phyloP scores from a whole-genome alignment of 75 land plant species.

The Isoetes taiwanensis region DNA sequence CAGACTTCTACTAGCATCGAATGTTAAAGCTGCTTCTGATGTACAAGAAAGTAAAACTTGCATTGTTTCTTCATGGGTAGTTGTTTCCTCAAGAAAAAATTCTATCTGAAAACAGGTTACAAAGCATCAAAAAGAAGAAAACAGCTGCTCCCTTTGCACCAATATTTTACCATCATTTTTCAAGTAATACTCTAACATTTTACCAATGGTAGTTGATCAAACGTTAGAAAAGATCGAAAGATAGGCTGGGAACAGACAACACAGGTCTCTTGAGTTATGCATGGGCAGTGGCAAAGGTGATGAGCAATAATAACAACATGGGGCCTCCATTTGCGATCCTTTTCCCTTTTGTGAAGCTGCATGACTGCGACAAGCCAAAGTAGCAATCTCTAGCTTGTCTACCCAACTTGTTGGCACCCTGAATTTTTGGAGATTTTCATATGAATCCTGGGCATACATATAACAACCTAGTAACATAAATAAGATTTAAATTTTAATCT shows the following conservation, averaged over 20 bases:
- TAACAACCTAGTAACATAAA: no score
- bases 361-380: conserved; percentile 18
- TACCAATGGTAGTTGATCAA: conserved; percentile 31
- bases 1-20: conserved; percentile 8
- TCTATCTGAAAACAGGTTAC: conserved; percentile 25
- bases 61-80: conserved; percentile 20
- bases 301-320: conserved; percentile 21
- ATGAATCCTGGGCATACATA: conserved; percentile 19
- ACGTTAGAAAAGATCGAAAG: conserved; percentile 28
- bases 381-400: conserved; percentile 23
- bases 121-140: not conserved
- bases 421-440: conserved; percentile 16
- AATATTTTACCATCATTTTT: not conserved
- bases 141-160: not conserved
- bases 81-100: conserved; percentile 19
- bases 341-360: conserved; percentile 10
- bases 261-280: conserved; percentile 12
- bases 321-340: conserved; percentile 7
- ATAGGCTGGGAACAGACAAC: conserved; percentile 20
- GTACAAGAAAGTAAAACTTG: not conserved
- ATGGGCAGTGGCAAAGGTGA: conserved; percentile 17
- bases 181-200: no score
- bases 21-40: not conserved
- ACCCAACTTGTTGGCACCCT: conserved; percentile 27
- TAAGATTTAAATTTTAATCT: no score